phyloP scores from a whole-genome alignment of 108 stramenopile genomes.

The Cyclotella sp. region DNA sequence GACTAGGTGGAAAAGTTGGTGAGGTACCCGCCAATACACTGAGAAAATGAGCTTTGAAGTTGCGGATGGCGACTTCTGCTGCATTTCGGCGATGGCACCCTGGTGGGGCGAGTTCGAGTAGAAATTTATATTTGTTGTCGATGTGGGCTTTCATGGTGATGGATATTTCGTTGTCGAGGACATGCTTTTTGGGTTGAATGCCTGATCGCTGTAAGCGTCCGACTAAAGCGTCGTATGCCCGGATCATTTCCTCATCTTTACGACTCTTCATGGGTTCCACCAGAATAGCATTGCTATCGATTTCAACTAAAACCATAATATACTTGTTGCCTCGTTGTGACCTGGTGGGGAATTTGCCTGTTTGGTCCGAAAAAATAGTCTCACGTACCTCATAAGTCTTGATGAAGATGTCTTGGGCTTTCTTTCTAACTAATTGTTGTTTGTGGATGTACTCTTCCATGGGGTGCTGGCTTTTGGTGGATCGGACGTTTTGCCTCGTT shows the following conservation, averaged over 20 bases:
- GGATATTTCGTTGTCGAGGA: neutral
- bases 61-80: no score
- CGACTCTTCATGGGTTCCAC: neutral
- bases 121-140: neutral
- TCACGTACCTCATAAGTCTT: neutral
- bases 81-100: no score
- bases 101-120: neutral
- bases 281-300: neutral
- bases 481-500: neutral
- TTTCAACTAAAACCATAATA: no score
- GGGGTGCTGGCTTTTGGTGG: neutral
- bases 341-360: neutral
- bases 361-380: neutral
- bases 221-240: neutral
- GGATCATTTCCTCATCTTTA: no score
- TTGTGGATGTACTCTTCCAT: neutral
- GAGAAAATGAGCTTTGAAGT: no score
- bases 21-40: no score
- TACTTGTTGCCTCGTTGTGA: neutral
- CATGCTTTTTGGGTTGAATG: conserved; percentile 5
- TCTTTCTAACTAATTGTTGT: neutral
- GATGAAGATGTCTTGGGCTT: neutral
- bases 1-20: no score
- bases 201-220: neutral
- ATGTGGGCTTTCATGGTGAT: neutral